phyloP scores from a whole-genome alignment of 768 basidiomycete species.

The Psilocybe cyanescens region DNA sequence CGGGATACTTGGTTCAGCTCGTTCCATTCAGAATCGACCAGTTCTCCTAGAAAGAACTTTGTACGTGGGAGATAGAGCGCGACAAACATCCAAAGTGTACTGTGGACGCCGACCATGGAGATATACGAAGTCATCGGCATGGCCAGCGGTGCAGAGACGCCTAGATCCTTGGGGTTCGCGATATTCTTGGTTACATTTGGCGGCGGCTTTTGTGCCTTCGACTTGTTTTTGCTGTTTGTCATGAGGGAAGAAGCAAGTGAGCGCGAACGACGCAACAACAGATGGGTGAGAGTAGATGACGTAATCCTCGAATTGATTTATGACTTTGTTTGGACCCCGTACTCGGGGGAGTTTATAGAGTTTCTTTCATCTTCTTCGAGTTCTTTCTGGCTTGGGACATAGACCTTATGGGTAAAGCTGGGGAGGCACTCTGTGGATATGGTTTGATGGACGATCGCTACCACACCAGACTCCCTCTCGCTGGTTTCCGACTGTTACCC shows the following conservation, averaged over 20 bases:
- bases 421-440: not conserved
- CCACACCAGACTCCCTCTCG: not conserved
- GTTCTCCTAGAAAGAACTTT: constrained; percentile 41
- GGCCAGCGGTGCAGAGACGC: constrained; percentile 19
- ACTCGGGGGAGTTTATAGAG: not conserved
- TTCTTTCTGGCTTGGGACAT: not conserved
- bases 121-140: constrained; percentile 60
- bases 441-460: not conserved
- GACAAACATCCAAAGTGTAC: constrained; percentile 65
- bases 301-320: not conserved
- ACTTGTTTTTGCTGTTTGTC: constrained; percentile 18
- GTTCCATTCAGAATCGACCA: constrained; percentile 35
- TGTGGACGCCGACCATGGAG: constrained; percentile 70
- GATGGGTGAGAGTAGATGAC: constrained; percentile 2
- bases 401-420: not conserved
- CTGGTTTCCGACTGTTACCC: not conserved
- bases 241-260: constrained; percentile 11
- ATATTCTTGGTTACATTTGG: constrained; percentile 8
- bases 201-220: constrained; percentile 10
- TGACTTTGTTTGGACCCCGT: not conserved
- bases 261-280: not conserved
- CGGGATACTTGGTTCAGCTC: constrained; percentile 39
- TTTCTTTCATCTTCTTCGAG: not conserved
- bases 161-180: not conserved
- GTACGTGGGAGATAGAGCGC: constrained; percentile 75